A percentile compares a stretch with the other conserved stretches of the same genome.
phyloP scores from a whole-genome alignment of 2,329 filamentous ascomycete species.

The Alternaria solani region DNA sequence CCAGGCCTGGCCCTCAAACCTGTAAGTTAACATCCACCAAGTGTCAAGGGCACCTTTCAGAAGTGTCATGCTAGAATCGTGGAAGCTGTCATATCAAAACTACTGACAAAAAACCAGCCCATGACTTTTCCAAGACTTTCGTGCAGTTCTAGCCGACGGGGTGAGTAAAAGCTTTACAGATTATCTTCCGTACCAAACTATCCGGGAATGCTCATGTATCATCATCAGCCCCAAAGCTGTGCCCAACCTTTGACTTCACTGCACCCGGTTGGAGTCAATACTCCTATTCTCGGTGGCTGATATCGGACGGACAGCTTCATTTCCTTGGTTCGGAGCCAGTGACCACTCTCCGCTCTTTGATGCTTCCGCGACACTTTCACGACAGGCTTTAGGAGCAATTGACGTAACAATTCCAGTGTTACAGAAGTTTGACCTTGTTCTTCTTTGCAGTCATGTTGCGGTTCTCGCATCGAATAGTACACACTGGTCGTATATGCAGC shows the following conservation, averaged over 20 bases:
- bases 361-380: slow-evolving; percentile 1
- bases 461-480: neutral
- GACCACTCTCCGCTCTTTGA: neutral
- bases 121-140: neutral
- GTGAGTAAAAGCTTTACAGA: neutral
- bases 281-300: neutral
- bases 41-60: neutral
- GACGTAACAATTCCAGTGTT: neutral
- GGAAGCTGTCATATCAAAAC: neutral
- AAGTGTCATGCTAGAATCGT: neutral
- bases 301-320: neutral
- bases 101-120: neutral
- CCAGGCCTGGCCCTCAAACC: neutral
- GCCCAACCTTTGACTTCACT: neutral
- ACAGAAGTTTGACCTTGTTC: neutral
- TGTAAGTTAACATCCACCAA: neutral
- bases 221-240: neutral
- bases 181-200: neutral
- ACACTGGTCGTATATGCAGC: neutral
- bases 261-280: neutral
- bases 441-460: neutral
- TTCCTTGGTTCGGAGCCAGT: neutral
- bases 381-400: neutral
- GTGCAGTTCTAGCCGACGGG: neutral
- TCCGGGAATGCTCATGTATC: neutral